phyloP scores from a whole-genome alignment of 2,329 filamentous ascomycete genomes.

The Xylaria sp. region DNA sequence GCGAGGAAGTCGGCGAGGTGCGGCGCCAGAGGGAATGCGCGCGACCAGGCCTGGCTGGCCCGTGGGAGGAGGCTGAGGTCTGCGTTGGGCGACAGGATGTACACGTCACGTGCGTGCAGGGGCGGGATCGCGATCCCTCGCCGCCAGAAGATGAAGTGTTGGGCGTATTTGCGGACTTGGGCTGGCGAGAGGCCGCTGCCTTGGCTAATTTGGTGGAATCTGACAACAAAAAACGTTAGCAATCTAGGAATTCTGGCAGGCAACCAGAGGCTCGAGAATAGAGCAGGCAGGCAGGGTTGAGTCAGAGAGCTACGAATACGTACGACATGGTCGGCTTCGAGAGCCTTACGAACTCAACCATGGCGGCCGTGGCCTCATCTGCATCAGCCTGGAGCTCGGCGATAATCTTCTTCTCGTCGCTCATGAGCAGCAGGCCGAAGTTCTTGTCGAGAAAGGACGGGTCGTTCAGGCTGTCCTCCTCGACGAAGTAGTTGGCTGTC shows the following conservation, averaged over 20 bases:
- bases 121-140: constrained; percentile 91
- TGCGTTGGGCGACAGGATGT: constrained; percentile 91
- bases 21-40: constrained; percentile 83
- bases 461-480: constrained; percentile 74
- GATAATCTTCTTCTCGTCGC: constrained; percentile 79
- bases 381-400: constrained; percentile 80
- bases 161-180: constrained; percentile 87
- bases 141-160: constrained; percentile 96
- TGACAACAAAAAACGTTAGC: constrained; percentile 38
- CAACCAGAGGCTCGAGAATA: too few relatives aligned
- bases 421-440: constrained; percentile 85
- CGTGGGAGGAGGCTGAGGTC: constrained; percentile 76
- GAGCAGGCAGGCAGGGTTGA: too few relatives aligned
- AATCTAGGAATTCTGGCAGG: neutral
- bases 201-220: constrained; percentile 75
- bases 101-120: constrained; percentile 87
- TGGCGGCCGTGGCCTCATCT: constrained; percentile 77
- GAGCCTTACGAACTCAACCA: constrained; percentile 84
- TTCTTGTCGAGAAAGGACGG: constrained; percentile 81
- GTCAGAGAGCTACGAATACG: constrained; percentile 42
- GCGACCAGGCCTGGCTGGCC: constrained; percentile 77
- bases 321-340: constrained; percentile 74
- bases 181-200: constrained; percentile 77
- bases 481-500: constrained; percentile 79
- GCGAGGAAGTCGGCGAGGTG: constrained; percentile 88